Base-by-base conservation (phyloP, 2,329 filamentous ascomycete genomes). In the Cercospora beticola region DNA sequence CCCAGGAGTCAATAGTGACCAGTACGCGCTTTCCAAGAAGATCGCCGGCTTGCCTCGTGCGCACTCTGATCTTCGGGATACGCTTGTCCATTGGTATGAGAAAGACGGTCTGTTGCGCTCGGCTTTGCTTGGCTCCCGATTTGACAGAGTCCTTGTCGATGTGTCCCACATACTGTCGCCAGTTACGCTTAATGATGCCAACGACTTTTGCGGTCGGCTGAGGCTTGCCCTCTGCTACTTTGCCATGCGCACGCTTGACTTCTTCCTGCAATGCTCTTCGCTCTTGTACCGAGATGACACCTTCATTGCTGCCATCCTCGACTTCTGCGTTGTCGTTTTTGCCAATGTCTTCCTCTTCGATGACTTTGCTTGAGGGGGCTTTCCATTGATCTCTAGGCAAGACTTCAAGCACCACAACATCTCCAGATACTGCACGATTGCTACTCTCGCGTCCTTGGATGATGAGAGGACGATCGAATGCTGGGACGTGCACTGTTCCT, bases 71-170 rank as follows among this genome's bases (percentile, higher is more conserved):
- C 83, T 98, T 99, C 2, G 95, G 95, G 23, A 99, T 92, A 76
- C 93, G 91, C 84, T 97, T 98, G 81, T 99, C 94, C 94, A 99
- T 98, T 4, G 95, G 94, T 60, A 98, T 89, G 18, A 99, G 86
- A 81, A 99, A 99, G 14, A 99, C 93, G 16, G 88, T 96, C 78
- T 97, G 93, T 78, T 96, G 93, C 75, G 91, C 91, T 68, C 93
- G 88, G 31, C 92, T 93, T 74, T 93, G 90, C 69, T 89, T 90
- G 1, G 87, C 87, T 3, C 89, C 87, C 64, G 89, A 88, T 75
- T 90, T 90, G 60, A 93, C 90, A 1, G 94, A 96, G 10, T 91
- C 92, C 62, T 90, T 89, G 78, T 99, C 95, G 66, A 99, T 90
- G 77, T 97, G 94, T 2, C 95, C 95, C 70, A 99, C 95, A 75